Evolutionary conservation across 2,329 filamentous ascomycete genomes (phyloP), one percentile per base, ranked within the genome.

Genomic region (Aureobasidium uvarum): DNA sequence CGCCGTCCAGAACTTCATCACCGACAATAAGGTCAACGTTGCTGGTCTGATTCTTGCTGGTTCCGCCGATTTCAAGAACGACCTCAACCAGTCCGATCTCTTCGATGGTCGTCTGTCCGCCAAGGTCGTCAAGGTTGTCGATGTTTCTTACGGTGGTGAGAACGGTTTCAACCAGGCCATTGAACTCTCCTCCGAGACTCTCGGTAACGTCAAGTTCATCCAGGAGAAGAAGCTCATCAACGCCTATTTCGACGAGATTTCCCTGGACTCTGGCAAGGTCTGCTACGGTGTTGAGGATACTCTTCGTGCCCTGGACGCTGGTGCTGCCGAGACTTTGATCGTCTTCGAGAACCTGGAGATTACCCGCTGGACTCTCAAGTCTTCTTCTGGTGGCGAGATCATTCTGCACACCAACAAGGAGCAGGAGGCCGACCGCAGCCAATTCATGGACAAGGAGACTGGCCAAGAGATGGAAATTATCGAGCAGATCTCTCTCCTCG

Each of bases 81-180:
- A 99, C 76, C 84, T 99, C 63, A 98, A 98, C 80, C 91, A 91
- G 74, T 98, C 95, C 67, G 95, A 99, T 79, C 85, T 99, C 84
- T 99, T 99, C 78, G 95, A 99, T 78, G 85, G 88, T 75, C 93
- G 95, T 78, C 85, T 99, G 65, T 87, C 91, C 73, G 82, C 87
- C 77, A 99, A 99, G 85, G 95, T 99, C 74, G 98, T 99, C 85
- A 99, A 99, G 82, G 91, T 99, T 51, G 96, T 99, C 41, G 95
- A 99, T 77, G 96, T 99, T 51, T 98, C 94, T 16, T 99, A 99
- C 74, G 95, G 95, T 78, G 95, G 95, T 72, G 96, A 99, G 82
- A 98, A 98, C 83, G 95, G 95, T 54, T 99, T 99, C 86, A 99
- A 99, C 83, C 96, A 99, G 82, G 95, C 95, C 67, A 99, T 99